Conservation (phyloP, 2,329 filamentous ascomycete species). For the Fusarium sp. region DNA sequence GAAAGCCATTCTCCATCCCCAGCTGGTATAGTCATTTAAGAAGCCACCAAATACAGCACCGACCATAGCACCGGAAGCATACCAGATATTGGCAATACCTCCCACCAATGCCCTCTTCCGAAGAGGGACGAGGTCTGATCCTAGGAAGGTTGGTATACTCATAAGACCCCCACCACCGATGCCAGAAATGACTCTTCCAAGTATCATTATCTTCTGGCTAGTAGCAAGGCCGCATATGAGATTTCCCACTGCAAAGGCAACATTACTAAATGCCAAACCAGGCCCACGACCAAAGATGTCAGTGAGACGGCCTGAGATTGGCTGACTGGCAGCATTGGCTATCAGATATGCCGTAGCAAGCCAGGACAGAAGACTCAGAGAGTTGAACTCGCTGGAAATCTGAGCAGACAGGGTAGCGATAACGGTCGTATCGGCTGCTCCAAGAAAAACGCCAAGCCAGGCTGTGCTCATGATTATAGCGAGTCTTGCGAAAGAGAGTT, state of each 20-base stretch:
- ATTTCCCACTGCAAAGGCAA: conserved; percentile 78
- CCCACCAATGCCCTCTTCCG: conserved; percentile 52
- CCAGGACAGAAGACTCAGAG: conserved; percentile 81
- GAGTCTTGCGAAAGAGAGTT: background rate
- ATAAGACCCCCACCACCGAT: conserved; percentile 78
- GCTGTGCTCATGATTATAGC: background rate
- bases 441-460: conserved; percentile 53
- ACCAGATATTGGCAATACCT: conserved; percentile 1
- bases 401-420: conserved; percentile 81
- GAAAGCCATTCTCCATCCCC: conserved; percentile 2
- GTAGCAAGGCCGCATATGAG: conserved; percentile 77
- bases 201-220: conserved; percentile 70
- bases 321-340: conserved; percentile 69
- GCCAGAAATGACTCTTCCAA: conserved; percentile 77
- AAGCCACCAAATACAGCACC: conserved; percentile 3
- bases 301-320: conserved; percentile 81
- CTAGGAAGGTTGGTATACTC: conserved; percentile 70
- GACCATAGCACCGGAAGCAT: background rate
- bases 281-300: conserved; percentile 81
- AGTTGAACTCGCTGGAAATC: conserved; percentile 81
- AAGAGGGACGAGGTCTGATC: conserved; percentile 72
- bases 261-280: conserved; percentile 76
- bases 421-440: conserved; percentile 74
- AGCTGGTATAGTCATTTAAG: background rate
- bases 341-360: conserved; percentile 83